Base-by-base conservation (phyloP, 1,284 basidiomycete genomes). In the Exobasidium cylindrosporum region DNA sequence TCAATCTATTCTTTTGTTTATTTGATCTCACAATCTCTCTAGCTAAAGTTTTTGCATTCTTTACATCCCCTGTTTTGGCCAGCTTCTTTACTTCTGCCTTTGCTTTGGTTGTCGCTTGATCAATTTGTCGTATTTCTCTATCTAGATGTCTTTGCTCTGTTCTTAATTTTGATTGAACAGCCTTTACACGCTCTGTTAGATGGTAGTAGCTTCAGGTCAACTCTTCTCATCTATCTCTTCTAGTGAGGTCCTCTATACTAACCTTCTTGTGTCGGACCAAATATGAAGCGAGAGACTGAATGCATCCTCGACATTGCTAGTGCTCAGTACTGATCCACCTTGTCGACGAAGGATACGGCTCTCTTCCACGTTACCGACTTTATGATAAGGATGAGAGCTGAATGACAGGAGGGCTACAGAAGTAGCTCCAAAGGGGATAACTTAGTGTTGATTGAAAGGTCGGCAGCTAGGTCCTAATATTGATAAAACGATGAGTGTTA, bases 241-340 rank as follows among this genome's bases (percentile, higher is more conserved):
- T n/a, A n/a, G 17, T 23, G 26, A 24, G 47, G 13, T 24, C 3
- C 26, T 24, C 14, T 14, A 4, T 50, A 57, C 71, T 58, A 49
- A 69, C 97, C 95, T 81, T 97, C 92, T 35, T 94, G 89, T 0
- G 92, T 90, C 21, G 92, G 94, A 1, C 94, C 94, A 82, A 96
- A 97, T 44, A 97, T 82, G 81, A 94, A 93, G 55, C 90, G 87
- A 74, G 90, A 91, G 69, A 95, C 87, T 31, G 88, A 83, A 81
- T 94, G 90, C 91, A 94, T 92, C 24, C 24, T 50, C n/a, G n/a
- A n/a, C n/a, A n/a, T n/a, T n/a, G n/a, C n/a, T n/a, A n/a, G n/a
- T n/a, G n/a, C n/a, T n/a, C n/a, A n/a, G n/a, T n/a, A n/a, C n/a
- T n/a, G n/a, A n/a, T n/a, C n/a, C n/a, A n/a, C n/a, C n/a, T n/a